Evolutionary conservation across 768 basidiomycete genomes (phyloP), one percentile per base, ranked within the genome.

Genomic region (Lentinus tigrinus): DNA sequence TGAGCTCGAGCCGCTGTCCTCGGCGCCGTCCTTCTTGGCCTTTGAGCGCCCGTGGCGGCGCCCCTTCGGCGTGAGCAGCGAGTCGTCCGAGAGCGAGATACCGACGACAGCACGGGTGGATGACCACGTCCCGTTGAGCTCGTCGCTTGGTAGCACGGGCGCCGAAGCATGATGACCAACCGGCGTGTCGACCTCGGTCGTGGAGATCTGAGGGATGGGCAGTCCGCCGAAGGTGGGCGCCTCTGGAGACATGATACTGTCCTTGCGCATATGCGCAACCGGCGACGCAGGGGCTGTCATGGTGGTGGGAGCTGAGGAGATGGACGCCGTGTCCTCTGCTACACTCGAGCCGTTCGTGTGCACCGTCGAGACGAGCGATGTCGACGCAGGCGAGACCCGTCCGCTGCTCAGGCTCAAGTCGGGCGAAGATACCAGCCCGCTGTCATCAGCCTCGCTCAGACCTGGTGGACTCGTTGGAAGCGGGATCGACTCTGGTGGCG

Each of bases 151-250:
- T 1, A 44, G 17, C 16, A 38, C n/a, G 1, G 56, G 50, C 3
- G 47, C 17, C 8, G 46, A 19, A 4, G 52, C 46, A 17, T 57
- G 5, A 38, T 28, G 10, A 47, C 50, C 13, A 54, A 37, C 54
- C 8, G 75, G 75, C 3, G 76, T 73, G 39, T 77, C 77, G 0
- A 81, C 79, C 3, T 69, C 77, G 6, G 79, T 78, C 2, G 81
- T 84, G 4, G 81, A 79, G 57, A 87, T 85, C 8, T 67, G 73
- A 16, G 85, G 85, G 48, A 87, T 82, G 0, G 78, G 74, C 26
- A 80, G 63, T 0, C 77, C 77, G 14, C 72, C 76, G 37, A 75
- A 80, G 2, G 75, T 72, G 4, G 54, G 34, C 8, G 62, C 47
- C 3, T 50, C 44, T 10, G 47, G 47, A 19, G 39, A 38, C 38